Evolutionary conservation across 2,329 filamentous ascomycete genomes (phyloP).

Genomic region (Xylaria sp.): DNA sequence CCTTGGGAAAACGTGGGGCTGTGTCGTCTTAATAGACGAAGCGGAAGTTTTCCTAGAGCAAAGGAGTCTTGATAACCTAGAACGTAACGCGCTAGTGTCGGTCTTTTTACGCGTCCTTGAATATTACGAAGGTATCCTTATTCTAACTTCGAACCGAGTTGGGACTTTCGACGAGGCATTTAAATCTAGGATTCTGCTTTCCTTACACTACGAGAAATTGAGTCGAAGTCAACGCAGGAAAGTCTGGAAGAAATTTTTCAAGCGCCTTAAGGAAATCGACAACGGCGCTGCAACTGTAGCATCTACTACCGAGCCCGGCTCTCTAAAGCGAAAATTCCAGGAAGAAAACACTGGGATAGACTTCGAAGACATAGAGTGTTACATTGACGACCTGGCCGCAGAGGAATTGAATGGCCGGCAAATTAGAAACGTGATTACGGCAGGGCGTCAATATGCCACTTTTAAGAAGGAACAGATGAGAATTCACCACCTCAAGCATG

Average conservation of each 20-base stretch:
- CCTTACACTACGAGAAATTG: constrained; percentile 40
- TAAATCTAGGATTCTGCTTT: constrained; percentile 39
- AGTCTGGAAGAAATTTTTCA: constrained; percentile 41
- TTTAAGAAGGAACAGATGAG: neutral
- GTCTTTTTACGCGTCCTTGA: constrained; percentile 53
- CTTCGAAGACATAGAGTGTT: constrained; percentile 32
- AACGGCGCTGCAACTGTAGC: too few species aligned
- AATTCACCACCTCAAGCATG: constrained; percentile 7
- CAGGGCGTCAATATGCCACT: constrained; percentile 17
- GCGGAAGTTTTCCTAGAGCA: constrained; percentile 25
- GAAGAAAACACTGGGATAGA: constrained; percentile 14
- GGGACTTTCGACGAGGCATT: constrained; percentile 43
- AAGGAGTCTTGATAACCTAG: constrained; percentile 33
- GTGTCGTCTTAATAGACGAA: constrained; percentile 36
- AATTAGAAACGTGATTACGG: constrained; percentile 53
- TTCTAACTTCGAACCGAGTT: constrained; percentile 54
- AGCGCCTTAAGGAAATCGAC: neutral
- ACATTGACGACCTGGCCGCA: constrained; percentile 48
- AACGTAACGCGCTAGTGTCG: constrained; percentile 41
- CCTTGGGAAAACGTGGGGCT: constrained; percentile 41
- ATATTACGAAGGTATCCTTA: constrained; percentile 56
- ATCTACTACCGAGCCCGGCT: too few species aligned
- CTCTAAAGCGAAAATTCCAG: too few species aligned
- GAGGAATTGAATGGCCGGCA: constrained; percentile 55
- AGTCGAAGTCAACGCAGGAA: constrained; percentile 25